Percentiles rank a stretch among this genome's conserved stretches.
Conservation (phyloP, 2,329 filamentous ascomycete genomes). For the Clonostachys byssicola region DNA sequence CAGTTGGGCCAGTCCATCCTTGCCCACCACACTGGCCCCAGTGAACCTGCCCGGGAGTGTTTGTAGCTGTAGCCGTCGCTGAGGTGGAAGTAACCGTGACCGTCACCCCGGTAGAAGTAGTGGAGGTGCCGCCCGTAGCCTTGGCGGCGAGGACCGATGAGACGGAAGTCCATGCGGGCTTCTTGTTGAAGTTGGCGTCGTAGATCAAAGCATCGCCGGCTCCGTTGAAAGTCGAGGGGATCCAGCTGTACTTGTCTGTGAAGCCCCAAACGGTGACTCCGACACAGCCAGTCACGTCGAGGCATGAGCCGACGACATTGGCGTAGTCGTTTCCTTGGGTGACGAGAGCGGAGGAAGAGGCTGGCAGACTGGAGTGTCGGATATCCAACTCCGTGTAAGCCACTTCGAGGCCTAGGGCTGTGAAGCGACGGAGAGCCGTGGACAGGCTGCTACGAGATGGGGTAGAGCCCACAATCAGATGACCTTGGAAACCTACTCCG, state of each 20-base stretch:
- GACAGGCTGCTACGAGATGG: constrained; percentile 37
- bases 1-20: neutral
- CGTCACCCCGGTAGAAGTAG: neutral
- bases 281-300: constrained; percentile 30
- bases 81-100: no score
- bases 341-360: constrained; percentile 27
- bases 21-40: neutral
- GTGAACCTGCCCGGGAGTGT: neutral
- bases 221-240: constrained; percentile 30
- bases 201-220: constrained; percentile 33
- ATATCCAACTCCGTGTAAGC: constrained; percentile 61
- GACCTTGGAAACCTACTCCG: constrained; percentile 58
- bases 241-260: constrained; percentile 30
- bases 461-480: constrained; percentile 52
- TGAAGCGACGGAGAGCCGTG: constrained; percentile 44
- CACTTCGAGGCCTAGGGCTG: constrained; percentile 47
- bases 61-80: no score
- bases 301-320: constrained; percentile 26
- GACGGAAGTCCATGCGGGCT: constrained; percentile 33
- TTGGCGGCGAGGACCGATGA: constrained; percentile 23
- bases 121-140: constrained; percentile 5
- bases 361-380: constrained; percentile 39
- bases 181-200: constrained; percentile 27
- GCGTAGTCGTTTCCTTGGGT: constrained; percentile 45
- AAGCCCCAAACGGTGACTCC: constrained; percentile 40